Evolutionary conservation across 495 filamentous ascomycete genomes (phyloP), one percentile per base, ranked within the genome.

Genomic region (Penicillium crystallinum): DNA sequence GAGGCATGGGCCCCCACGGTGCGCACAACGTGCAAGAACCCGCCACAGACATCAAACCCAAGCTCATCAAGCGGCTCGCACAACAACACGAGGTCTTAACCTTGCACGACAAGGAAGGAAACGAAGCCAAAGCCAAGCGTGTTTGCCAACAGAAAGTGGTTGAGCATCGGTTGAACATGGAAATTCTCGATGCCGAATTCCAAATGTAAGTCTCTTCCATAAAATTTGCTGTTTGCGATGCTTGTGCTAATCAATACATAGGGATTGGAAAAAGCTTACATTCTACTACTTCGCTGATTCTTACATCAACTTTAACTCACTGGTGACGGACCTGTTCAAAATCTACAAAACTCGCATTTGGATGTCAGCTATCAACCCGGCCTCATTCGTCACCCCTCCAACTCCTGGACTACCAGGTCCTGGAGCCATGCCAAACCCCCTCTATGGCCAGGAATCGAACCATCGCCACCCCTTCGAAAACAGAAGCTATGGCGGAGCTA

Each of bases 341-440:
- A 91, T 96, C 52, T 98, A 96, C 76, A 98, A 98, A 75, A 96
- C 91, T 17, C 82, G 93, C 47, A 97, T 98, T 64, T 98, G 93
- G 93, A 96, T 98, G 91, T 96, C 91, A 5, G 92, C 93, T 7
- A 95, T 98, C 73, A 98, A 98, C 63, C 95, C 93, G 3, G 93
- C 93, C 6, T 96, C 92, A 2, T 97, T 97, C 67, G 89, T 90
- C n/a, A 91, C 89, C 46, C 70, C 72, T 3, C 88, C 89, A 4
- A 76, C 81, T 22, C 73, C 86, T 41, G 84, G 87, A 25, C 70
- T 92, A 29, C 84, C 85, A 61, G 59, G 65, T 14, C 54, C 70
- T 4, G 49, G 59, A 31, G 44, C 38, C 3, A 56, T 66, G 33
- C 19, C 35, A 19, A 72, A 67, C 30, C 64, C 67, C 11, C 54